Evolutionary conservation across 306 rosid genomes (phyloP), one percentile per base, ranked within the genome.

Genomic region (Arachis stenosperma): DNA sequence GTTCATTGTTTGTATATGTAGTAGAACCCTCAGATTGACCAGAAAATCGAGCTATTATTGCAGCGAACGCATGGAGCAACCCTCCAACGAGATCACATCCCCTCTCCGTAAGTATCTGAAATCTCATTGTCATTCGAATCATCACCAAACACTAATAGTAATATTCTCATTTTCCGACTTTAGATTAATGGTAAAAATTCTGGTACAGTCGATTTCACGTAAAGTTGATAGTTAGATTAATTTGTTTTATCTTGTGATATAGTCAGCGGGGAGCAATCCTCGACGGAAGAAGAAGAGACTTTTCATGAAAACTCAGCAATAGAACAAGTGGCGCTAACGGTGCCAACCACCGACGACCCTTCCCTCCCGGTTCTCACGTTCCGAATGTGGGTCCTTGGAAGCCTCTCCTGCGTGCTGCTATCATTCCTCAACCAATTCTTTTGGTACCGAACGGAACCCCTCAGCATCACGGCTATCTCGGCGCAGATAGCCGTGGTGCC

Each of bases 401-500:
- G 85, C 6, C 59, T 91, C 8, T 88, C 98, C 0, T 93, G 98
- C 61, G 61, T 72, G 0, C 77, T 93, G 1, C 78, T 93, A 7
- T 93, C 98, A 0, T 93, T 93, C 58, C 90, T 93, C 29, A 93
- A 93, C 81, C 98, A 93, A 52, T 93, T 93, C 81, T 93, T 93
- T 58, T 93, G 97, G 97, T 93, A 88, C 87, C 82, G 98, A 0
- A 93, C 74, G 0, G 97, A 93, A 75, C 98, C 98, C 0, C 90
- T 93, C 5, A 69, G 89, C 54, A 88, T 93, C 66, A 90, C 98
- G 0, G 88, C 96, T 29, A 93, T 93, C 52, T 93, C 98, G 0
- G 98, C 98, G 3, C 98, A 93, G 71, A 93, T 93, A 2, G 97
- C 98, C 0, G 98, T 93, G 51, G 90, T 90, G 29, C 98, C 98